phyloP scores from a whole-genome alignment of 345 rosid genomes.

The Salix suchowensis region DNA sequence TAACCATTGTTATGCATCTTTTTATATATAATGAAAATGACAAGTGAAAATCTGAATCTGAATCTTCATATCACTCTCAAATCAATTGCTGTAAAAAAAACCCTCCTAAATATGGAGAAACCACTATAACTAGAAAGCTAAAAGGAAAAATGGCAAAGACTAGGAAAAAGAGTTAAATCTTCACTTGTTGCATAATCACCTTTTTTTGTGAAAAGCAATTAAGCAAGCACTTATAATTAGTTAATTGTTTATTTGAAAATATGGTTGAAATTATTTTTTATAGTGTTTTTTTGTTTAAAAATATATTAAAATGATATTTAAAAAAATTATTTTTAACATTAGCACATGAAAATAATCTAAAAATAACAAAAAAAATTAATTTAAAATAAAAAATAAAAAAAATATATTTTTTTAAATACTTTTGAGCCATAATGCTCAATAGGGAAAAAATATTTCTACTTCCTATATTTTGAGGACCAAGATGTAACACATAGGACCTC shows the following conservation, averaged over 20 bases:
- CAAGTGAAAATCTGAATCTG: background rate
- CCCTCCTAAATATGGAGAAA: background rate
- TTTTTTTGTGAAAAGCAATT: background rate
- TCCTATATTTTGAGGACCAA: background rate
- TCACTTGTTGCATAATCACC: background rate
- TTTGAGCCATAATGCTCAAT: no score
- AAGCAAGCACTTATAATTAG: background rate
- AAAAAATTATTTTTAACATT: no score
- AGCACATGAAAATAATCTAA: no score
- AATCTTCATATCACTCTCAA: background rate
- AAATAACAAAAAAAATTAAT: no score
- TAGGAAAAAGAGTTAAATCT: background rate
- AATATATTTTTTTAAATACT: no score
- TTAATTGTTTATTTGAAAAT: background rate
- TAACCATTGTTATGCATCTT: background rate
- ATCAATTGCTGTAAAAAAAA: background rate
- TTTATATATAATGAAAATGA: constrained; percentile 9
- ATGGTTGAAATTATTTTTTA: no score
- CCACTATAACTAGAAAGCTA: background rate
- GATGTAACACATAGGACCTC: no score
- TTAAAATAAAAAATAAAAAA: no score
- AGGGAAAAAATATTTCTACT: background rate
- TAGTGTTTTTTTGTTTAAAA: no score
- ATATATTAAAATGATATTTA: no score
- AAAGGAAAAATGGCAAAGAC: constrained; percentile 2